Conservation (phyloP, 192 early-diverging fungal genomes). For the Backusella psychrophila region DNA sequence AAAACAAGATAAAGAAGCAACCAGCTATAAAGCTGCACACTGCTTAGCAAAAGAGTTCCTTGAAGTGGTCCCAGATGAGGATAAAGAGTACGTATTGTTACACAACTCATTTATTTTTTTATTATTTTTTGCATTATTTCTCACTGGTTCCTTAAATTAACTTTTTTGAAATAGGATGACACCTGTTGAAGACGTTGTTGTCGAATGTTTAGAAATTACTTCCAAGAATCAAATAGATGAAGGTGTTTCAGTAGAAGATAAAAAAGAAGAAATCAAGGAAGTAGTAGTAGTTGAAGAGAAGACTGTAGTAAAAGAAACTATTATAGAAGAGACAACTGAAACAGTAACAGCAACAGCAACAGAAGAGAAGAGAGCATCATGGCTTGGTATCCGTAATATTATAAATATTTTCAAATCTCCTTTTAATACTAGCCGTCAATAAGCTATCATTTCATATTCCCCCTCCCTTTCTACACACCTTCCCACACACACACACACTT, state of each 20-base stretch:
- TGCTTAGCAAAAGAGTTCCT: neutral
- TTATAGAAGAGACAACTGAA: neutral
- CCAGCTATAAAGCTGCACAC: neutral
- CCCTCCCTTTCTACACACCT: neutral
- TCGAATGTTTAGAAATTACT: neutral
- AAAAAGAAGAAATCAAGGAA: neutral
- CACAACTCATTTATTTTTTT: constrained; percentile 4
- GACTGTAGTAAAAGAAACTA: neutral
- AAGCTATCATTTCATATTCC: neutral
- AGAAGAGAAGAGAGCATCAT: neutral
- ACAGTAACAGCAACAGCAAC: neutral
- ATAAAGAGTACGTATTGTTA: neutral
- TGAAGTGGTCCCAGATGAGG: constrained; percentile 6
- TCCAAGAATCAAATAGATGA: constrained; percentile 6
- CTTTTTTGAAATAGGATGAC: neutral
- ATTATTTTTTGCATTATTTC: constrained; percentile 1
- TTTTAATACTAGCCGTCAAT: neutral
- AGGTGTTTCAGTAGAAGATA: neutral
- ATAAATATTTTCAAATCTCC: neutral
- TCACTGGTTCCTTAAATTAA: neutral
- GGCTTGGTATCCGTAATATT: neutral
- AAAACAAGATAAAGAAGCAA: neutral
- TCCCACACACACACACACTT: neutral
- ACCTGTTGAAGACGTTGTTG: neutral
- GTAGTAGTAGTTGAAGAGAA: neutral